Conservation (phyloP, 208 protist species). For the Kentomonas sorsogonicus region DNA sequence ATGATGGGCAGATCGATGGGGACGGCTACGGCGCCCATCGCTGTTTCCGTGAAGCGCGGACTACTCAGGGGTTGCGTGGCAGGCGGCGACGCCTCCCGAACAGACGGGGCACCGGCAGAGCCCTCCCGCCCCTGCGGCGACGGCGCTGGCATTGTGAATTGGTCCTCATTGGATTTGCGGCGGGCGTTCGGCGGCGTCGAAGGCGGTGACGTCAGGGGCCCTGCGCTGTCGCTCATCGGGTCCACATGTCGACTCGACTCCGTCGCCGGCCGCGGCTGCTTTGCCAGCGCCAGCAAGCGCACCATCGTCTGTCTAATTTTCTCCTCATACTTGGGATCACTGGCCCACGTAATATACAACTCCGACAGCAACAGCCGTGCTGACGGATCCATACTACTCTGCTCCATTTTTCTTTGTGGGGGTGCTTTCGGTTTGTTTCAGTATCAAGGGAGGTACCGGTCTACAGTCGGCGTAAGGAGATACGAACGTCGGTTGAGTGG, state of each 20-base stretch:
- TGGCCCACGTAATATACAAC: slow-evolving; percentile 70
- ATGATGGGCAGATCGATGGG: slow-evolving; percentile 21
- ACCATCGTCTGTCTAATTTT: slow-evolving; percentile 49
- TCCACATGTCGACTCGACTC: slow-evolving; percentile 15
- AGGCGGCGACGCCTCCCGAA: background rate
- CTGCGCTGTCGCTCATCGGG: too few species aligned
- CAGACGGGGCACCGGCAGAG: background rate
- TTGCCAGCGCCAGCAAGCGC: slow-evolving; percentile 21
- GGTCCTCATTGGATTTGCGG: too few species aligned
- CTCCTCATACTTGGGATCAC: slow-evolving; percentile 32
- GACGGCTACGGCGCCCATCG: slow-evolving; percentile 36
- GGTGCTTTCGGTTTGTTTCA: too few species aligned
- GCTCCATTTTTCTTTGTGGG: too few species aligned
- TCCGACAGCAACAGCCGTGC: slow-evolving; percentile 67
- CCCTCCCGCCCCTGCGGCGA: background rate
- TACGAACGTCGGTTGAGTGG: too few species aligned
- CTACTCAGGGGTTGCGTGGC: background rate
- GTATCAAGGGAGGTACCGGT: too few species aligned
- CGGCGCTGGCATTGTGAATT: background rate
- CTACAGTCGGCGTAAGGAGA: too few species aligned
- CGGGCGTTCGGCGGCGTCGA: too few species aligned
- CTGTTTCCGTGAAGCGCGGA: slow-evolving; percentile 28
- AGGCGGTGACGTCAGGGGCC: too few species aligned
- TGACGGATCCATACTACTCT: too few species aligned
- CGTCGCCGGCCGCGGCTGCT: slow-evolving; percentile 2